Base-by-base conservation (phyloP, 2,329 filamentous ascomycete genomes). In the Epichloe festucae region DNA sequence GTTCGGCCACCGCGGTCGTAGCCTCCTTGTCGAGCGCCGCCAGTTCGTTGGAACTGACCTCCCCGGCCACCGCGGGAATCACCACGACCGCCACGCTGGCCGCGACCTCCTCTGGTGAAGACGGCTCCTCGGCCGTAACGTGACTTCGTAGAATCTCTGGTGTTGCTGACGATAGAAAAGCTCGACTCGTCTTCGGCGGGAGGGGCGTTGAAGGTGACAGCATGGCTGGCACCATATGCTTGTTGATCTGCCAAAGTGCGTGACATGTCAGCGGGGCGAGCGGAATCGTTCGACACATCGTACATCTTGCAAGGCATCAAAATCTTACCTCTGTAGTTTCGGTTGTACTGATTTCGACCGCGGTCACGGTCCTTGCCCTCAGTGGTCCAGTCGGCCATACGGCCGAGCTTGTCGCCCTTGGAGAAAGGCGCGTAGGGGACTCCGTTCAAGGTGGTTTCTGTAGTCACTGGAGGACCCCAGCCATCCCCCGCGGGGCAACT, bases 351-450 rank as follows among this genome's bases (percentile, higher is more conserved):
- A 69, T 87, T 83, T 66, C 91, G 78, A 56, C 86, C 85, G 55
- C 82, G 77, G 60, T 84, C 80, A 63, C 89, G 76, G 55, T 93
- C 88, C 73, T 96, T 96, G 68, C 87, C 83, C 66, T 96, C 93
- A 46, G 82, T 66, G 17, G 90, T 95, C 93, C 93, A 98, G 76
- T 98, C 93, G 55, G 93, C 93, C 90, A 98, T 97, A 69, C 93
- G 90, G 65, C 93, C 93, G 54, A 98, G 78, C 79, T 96, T 97
- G 76, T 98, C 93, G 67, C 89, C 89, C 73, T 98, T 98, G 60
- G 90, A 96, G 77, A 93, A 98, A 55, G 93, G 93, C 62, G 93
- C 93, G 70, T 96, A 98, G 40, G 93, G 93, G 48, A 97, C 89
- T 67, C 93, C 93, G 67, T 95, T 84, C 63, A 97, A 80, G 56